Base-by-base conservation (phyloP, 2,329 filamentous ascomycete genomes). In the Hymenotorrendiella dingleyae region DNA sequence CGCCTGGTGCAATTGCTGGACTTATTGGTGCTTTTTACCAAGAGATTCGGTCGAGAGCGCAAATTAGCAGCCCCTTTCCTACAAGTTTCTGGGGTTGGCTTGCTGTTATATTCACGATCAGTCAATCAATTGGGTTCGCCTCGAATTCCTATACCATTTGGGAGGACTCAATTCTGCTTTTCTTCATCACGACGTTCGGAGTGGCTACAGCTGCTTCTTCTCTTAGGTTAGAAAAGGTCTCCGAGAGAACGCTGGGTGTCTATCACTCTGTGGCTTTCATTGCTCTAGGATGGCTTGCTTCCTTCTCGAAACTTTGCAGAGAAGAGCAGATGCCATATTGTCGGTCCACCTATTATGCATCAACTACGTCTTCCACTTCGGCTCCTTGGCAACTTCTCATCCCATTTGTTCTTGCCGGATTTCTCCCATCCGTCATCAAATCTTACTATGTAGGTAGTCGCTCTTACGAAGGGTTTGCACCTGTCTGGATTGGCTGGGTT, bases 291-390 rank as follows among this genome's bases (percentile, higher is more conserved):
- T 82, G 91, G 41, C 42, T 91, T 3, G 84, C 89, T 1, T 94
- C 90, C 1, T 81, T 91, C 53, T 96, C 93, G 8, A 86, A 89
- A 53, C 80, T 98, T 16, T 98, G 93, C 62, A 84, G 93, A 45
- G 93, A 98, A 64, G 93, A 98, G 67, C 93, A 98, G 67, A 96
- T 97, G 87, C 93, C 93, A 0, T 94, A 84, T 67, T 98, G 93
- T 70, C 80, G 78, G 41, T 95, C 91, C 2, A 96, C 93, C 0
- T 98, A 96, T 68, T 98, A 98, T 61, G 84, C 89, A 4, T 96
- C 91, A 0, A 78, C 84, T 8, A 86, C 83, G 3, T 95, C 91
- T 0, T 97, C 93, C 0, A 97, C 90, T 1, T 96, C 91, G 3
- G 86, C 91, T 1, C 76, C 82, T 1, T 96, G 90, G 88, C 91